Conservation (phyloP, 1,284 basidiomycete genomes). For the Ceratobasidium sp. region DNA sequence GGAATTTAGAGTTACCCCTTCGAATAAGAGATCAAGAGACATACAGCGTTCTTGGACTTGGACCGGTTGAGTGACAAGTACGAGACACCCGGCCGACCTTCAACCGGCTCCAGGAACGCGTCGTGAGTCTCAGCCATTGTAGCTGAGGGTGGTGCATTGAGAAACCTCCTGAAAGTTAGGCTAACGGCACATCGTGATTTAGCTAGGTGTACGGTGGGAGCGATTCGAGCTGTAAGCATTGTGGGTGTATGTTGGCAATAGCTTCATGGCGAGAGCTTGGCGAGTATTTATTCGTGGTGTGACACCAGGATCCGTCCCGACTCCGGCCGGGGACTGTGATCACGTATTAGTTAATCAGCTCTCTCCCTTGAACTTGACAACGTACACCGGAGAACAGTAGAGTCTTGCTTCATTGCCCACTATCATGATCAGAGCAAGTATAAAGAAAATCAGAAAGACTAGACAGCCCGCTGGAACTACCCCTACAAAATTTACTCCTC, state of each 20-base stretch:
- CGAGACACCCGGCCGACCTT: constrained; percentile 52
- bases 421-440: not conserved
- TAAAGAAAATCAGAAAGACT: constrained; percentile 3
- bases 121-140: constrained; percentile 28
- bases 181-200: not conserved
- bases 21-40: constrained; percentile 77
- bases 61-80: constrained; percentile 76
- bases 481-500: constrained; percentile 5
- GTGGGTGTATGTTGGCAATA: constrained; percentile 1
- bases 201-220: not conserved
- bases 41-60: constrained; percentile 90
- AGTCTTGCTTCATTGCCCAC: not conserved
- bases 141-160: constrained; percentile 22
- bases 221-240: constrained; percentile 28
- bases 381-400: not conserved
- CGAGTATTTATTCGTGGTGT: not conserved
- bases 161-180: constrained; percentile 7
- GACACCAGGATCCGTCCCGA: constrained; percentile 33
- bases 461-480: not conserved
- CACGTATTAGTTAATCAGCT: not conserved
- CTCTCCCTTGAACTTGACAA: not conserved
- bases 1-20: constrained; percentile 28
- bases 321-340: constrained; percentile 11
- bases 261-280: not conserved
- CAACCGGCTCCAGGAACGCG: constrained; percentile 46